Evolutionary conservation across 148 eudicot species (phyloP), one percentile per base, ranked within the genome.

Genomic region (Simmondsia chinensis): DNA sequence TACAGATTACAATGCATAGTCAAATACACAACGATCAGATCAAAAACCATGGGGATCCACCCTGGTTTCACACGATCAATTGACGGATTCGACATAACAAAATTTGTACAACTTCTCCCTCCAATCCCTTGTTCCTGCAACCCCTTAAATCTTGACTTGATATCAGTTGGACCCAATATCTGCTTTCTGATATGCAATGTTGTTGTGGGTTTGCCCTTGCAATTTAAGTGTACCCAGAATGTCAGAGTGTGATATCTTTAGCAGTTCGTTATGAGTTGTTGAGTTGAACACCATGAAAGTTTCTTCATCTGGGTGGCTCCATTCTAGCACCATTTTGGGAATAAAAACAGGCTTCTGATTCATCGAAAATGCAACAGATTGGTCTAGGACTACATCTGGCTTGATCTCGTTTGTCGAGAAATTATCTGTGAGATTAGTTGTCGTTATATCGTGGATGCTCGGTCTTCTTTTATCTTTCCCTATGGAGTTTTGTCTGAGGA

Each of bases 401-500:
- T 64, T 56, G 13, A 56, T 47, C 22, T 64, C 58, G 26, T 54
- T n/a, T 24, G 42, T 53, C 27, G 74, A 48, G 20, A 53, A 5
- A 4, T 26, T 32, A 13, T 53, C 56, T 2, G 65, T 28, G 16
- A 76, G 55, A 69, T 75, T 73, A 55, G 69, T 71, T 7, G 84
- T 84, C 0, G 94, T 89, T 50, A 89, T 89, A 54, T 89, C 94
- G 14, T 89, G 97, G 48, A 89, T 89, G 74, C 97, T 89, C 2
- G 97, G 81, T 44, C 97, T 54, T 43, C 83, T 68, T 55, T 89
- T 89, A 31, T 83, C 97, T 46, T 84, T 89, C 5, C 79, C 87
- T 9, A 71, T 81, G 0, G 84, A 66, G 44, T 56, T 69, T 32
- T 75, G 94, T 76, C 97, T 73, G 5, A 76, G 5, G 9, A 54